Evolutionary conservation across 2,329 filamentous ascomycete species (phyloP), one percentile per base, ranked within the genome.

Genomic region (Pseudocercospora musae): DNA sequence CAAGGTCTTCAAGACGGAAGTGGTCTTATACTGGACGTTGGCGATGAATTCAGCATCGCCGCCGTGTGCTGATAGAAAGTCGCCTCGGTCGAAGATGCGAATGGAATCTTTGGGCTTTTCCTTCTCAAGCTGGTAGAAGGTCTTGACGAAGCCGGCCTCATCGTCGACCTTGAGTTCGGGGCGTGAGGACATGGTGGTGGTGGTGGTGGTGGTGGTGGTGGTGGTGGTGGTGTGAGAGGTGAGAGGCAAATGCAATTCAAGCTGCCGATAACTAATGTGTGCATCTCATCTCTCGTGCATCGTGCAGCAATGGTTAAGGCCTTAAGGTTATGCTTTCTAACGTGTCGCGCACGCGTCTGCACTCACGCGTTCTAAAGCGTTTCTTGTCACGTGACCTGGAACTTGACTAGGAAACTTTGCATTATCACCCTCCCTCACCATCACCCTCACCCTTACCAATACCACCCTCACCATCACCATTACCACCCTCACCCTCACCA

Each of bases 41-140:
- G 91, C 91, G 69, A 96, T 93, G 75, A 92, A 93, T 68, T 85
- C 86, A 57, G 91, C 91, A 86, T 96, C 88, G 61, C 91, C 85
- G 52, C 90, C 91, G 72, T 96, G 92, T n/a, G 93, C 90, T 5
- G 94, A 96, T 76, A 97, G 97, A 85, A 89, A 99, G 74, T 99
- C 95, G 37, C 91, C 90, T 67, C 95, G 87, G 73, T 98, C 93
- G 74, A 98, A 98, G 63, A 99, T 89, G 58, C 95, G 89, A 58
- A 99, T 84, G 0, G 91, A 93, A 59, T 92, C 90, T 59, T 90
- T 89, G 42, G 87, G 84, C 69, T 87, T 86, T 58, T 87, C 86
- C 13, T 81, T 72, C 5, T 92, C 87, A 2, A 99, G 84, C n/a
- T 88, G 89, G 71, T 94, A 94, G 82, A 96, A 99, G 80, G 92